A percentile compares a stretch with the other conserved stretches of the same genome.
phyloP scores from a whole-genome alignment of 148 eudicot species.

The Agrostemma githago region DNA sequence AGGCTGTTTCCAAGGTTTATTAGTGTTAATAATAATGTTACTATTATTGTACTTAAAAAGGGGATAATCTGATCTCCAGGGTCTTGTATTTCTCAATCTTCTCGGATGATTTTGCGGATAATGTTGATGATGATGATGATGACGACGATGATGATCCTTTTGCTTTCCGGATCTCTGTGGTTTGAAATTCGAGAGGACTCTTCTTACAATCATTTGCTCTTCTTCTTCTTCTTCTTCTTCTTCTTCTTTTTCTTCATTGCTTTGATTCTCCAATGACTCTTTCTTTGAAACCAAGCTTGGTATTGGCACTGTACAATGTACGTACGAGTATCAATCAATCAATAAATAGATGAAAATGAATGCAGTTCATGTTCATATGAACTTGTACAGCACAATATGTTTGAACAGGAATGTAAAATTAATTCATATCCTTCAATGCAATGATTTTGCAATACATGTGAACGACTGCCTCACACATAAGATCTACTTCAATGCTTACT shows the following conservation, averaged over 20 bases:
- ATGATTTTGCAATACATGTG: too few species aligned
- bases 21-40: not conserved
- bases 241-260: constrained; percentile 15
- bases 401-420: too few species aligned
- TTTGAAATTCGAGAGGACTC: constrained; percentile 33
- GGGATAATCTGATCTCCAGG: constrained; percentile 21
- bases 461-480: too few species aligned
- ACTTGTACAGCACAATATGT: too few species aligned
- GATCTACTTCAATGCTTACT: too few species aligned
- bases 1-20: constrained; percentile 16
- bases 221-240: constrained; percentile 23
- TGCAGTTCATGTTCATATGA: too few species aligned
- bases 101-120: constrained; percentile 15
- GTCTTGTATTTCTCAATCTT: constrained; percentile 26
- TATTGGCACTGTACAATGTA: constrained; percentile 54
- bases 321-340: not conserved
- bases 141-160: constrained; percentile 21
- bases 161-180: constrained; percentile 23
- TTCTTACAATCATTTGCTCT: constrained; percentile 28
- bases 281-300: constrained; percentile 31
- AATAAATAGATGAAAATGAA: not conserved
- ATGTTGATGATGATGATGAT: not conserved
- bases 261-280: constrained; percentile 15
- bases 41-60: not conserved
- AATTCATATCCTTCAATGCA: too few species aligned